Evolutionary conservation across 495 filamentous ascomycete genomes (phyloP).

Genomic region (Tuber magnatum): DNA sequence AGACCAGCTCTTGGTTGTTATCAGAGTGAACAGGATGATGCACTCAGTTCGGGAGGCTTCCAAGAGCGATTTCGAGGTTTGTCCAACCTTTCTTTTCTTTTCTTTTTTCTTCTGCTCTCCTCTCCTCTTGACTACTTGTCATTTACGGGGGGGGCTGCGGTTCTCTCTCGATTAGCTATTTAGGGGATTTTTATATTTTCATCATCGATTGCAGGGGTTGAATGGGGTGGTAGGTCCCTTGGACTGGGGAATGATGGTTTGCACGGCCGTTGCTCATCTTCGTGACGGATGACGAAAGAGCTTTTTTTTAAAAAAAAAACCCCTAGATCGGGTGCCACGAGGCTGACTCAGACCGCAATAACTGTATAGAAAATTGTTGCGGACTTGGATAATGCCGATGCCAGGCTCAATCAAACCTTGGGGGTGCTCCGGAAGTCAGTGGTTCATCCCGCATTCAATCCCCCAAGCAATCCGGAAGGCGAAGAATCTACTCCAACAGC

Average conservation of each 20-base stretch:
- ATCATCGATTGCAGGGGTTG: not conserved
- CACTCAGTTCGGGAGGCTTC: slow-evolving; percentile 35
- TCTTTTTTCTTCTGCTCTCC: not conserved
- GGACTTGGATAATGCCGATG: slow-evolving; percentile 66
- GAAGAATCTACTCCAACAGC: slow-evolving; percentile 46
- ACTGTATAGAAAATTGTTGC: slow-evolving; percentile 51
- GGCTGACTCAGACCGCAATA: slow-evolving; percentile 21
- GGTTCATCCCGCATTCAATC: slow-evolving; percentile 65
- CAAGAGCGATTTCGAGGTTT: slow-evolving; percentile 51
- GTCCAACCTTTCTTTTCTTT: slow-evolving; percentile 12
- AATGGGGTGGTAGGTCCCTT: not conserved
- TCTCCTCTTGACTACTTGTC: not conserved
- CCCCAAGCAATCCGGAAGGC: slow-evolving; percentile 14
- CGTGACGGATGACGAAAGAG: not conserved
- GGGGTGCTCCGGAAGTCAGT: slow-evolving; percentile 59
- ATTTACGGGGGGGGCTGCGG: not conserved
- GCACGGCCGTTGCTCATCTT: not conserved
- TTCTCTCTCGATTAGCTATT: not conserved
- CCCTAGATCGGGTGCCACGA: slow-evolving; percentile 9
- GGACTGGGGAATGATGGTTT: not conserved
- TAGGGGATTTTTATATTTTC: not conserved
- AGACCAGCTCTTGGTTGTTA: slow-evolving; percentile 63
- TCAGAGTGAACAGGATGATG: slow-evolving; percentile 57
- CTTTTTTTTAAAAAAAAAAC: slow-evolving; percentile 15
- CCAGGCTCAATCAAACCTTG: slow-evolving; percentile 63